phyloP scores from a whole-genome alignment of 441 rosid species.

The Eruca vesicaria region DNA sequence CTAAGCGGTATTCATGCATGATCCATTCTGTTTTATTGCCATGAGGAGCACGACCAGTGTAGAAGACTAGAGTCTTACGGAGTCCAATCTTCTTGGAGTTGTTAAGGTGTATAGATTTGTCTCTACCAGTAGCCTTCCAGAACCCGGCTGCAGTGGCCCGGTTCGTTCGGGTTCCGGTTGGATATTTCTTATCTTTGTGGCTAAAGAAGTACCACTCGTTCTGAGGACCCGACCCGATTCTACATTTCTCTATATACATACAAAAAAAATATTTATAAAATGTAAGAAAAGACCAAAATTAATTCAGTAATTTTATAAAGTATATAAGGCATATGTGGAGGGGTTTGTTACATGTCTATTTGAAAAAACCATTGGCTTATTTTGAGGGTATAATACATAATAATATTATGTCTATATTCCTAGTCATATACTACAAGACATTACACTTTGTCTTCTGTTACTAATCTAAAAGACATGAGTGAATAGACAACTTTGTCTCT shows the following conservation, averaged over 20 bases:
- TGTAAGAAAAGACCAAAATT: neutral
- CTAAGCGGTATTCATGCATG: conserved; percentile 78
- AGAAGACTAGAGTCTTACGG: conserved; percentile 78
- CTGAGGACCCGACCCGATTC: conserved; percentile 73
- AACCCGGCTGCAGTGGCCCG: conserved; percentile 75
- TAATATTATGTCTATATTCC: conserved; percentile 2
- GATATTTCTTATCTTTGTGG: conserved; percentile 77
- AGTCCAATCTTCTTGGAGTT: conserved; percentile 64
- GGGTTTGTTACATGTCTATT: conserved; percentile 20
- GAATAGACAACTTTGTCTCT: conserved; percentile 31
- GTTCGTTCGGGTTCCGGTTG: conserved; percentile 72
- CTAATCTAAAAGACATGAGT: conserved; percentile 19
- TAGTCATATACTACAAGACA: conserved; percentile 29
- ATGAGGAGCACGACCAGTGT: conserved; percentile 78
- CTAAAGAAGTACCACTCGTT: conserved; percentile 82
- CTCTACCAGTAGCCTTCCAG: conserved; percentile 83
- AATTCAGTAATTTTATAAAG: neutral
- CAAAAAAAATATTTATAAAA: neutral
- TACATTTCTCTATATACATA: conserved; percentile 49
- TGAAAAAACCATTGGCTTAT: conserved; percentile 20
- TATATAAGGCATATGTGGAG: neutral
- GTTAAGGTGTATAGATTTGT: conserved; percentile 63
- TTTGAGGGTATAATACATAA: conserved; percentile 6
- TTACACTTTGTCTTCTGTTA: conserved; percentile 27
- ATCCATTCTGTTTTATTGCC: conserved; percentile 79